phyloP scores from a whole-genome alignment of 164 flowering plant species.

The grape (Vitis vinifera) region DNA sequence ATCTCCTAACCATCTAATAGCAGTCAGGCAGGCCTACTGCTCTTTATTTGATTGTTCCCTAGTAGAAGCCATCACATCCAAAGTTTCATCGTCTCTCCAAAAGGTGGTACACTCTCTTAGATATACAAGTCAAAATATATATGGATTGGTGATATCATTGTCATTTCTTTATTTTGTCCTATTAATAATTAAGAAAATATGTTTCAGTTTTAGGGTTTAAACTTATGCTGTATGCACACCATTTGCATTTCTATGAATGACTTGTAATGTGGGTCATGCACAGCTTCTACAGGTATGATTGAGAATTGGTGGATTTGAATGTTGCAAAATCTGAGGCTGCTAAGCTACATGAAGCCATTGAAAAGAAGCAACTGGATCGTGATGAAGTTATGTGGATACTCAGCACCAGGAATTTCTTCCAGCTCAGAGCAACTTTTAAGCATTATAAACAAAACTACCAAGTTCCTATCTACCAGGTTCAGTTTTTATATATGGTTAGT shows the following conservation, averaged over 20 bases:
- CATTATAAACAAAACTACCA: too few relatives aligned
- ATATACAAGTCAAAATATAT: too few relatives aligned
- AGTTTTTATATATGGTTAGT: too few relatives aligned
- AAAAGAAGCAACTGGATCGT: slow-evolving; percentile 44
- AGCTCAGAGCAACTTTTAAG: too few relatives aligned
- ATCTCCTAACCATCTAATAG: slow-evolving; percentile 66
- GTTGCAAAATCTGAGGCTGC: slow-evolving; percentile 41
- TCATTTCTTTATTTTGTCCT: too few relatives aligned
- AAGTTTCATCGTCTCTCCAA: slow-evolving; percentile 35
- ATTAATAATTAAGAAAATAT: too few relatives aligned
- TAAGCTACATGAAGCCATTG: slow-evolving; percentile 47
- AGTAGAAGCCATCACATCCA: slow-evolving; percentile 61
- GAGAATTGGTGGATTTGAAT: slow-evolving; percentile 45
- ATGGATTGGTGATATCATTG: too few relatives aligned
- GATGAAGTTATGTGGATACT: slow-evolving; percentile 56
- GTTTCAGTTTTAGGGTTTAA: too few relatives aligned
- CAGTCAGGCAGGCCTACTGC: slow-evolving; percentile 69
- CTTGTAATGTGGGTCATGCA: background rate
- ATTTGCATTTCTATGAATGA: too few relatives aligned
- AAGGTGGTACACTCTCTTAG: slow-evolving; percentile 31
- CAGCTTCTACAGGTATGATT: slow-evolving; percentile 74
- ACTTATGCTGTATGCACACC: too few relatives aligned
- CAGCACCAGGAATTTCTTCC: slow-evolving; percentile 49
- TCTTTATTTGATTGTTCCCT: slow-evolving; percentile 54
- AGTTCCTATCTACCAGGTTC: too few relatives aligned